Evolutionary conservation across 2,329 filamentous ascomycete genomes (phyloP), one percentile per base, ranked within the genome.

Genomic region (Geosmithia putterillii): DNA sequence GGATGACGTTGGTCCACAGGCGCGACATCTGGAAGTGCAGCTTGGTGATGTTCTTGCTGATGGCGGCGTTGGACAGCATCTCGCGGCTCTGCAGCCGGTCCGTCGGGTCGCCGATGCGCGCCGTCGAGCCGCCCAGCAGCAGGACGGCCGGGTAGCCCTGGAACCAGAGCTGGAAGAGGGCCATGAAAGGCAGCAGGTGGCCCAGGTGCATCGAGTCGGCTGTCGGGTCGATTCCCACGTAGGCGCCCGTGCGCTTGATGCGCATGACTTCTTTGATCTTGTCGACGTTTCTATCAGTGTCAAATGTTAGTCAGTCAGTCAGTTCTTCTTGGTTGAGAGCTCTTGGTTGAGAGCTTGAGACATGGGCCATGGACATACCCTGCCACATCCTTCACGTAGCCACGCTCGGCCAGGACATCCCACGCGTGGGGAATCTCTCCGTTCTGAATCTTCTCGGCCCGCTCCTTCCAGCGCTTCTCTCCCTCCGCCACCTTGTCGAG

Each of bases 151-250:
- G 68, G 57, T 82, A 81, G 20, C 86, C 86, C 56, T 88, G 70
- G 50, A 88, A 68, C 63, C 86, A 87, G 67, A 89, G 74, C 82
- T 85, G 90, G 64, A 87, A 88, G 20, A 90, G 67, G 15, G 83
- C 76, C 86, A 92, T 92, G 44, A 90, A 69, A 19, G 86, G 83
- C 14, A 92, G 67, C 6, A 94, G 69, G 56, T 94, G 85, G 45
- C 86, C 86, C 40, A 92, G 69, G 54, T 94, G 86, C 46, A 92
- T 66, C 2, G 86, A 92, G 44, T 76, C 69, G 14, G 84, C 85
- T 0, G 86, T 92, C 5, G 86, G 85, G 56, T 94, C 86, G 54
- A 92, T 76, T 51, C 86, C 86, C 43, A 86, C 82, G 54, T 94
- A 94, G 46, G 75, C 80, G 48, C 81, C 82, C 51, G 87, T 76